Percentiles rank a stretch among this genome's conserved stretches.
phyloP scores from a whole-genome alignment of 805 yeast genomes.

The Hanseniaspora singularis region DNA sequence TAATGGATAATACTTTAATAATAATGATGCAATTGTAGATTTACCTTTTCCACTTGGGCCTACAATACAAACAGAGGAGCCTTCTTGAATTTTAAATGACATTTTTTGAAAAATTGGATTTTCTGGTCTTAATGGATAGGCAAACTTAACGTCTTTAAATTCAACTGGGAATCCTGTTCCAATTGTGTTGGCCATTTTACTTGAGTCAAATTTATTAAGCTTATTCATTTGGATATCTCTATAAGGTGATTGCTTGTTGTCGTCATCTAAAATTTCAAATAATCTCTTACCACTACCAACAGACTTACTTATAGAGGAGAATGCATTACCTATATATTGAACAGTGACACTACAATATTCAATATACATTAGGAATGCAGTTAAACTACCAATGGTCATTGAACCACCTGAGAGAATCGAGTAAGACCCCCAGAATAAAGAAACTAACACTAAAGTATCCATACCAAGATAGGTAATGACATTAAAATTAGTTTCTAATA shows the following conservation, averaged over 20 bases:
- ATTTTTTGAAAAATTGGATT: conserved; percentile 42
- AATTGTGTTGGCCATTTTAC: conserved; percentile 22
- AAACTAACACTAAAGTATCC: conserved; percentile 63
- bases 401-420: conserved; percentile 61
- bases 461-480: conserved; percentile 75
- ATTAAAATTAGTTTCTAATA: conserved; percentile 62
- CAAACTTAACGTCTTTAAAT: conserved; percentile 57
- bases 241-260: conserved; percentile 5
- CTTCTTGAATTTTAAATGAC: conserved; percentile 37
- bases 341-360: conserved; percentile 88
- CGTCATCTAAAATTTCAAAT: conserved; percentile 65
- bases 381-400: conserved; percentile 76
- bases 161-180: conserved; percentile 31
- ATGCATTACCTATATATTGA: conserved; percentile 83
- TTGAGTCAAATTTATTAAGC: conserved; percentile 4
- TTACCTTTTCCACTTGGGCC: conserved; percentile 92
- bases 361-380: conserved; percentile 89
- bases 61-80: conserved; percentile 59
- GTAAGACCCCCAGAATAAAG: conserved; percentile 70
- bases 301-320: conserved; percentile 94
- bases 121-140: conserved; percentile 80
- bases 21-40: conserved; percentile 57
- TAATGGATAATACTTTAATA: conserved; percentile 45
- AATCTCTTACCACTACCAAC: conserved; percentile 90
- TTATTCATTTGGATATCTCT: conserved; percentile 7